Percentiles rank a stretch among this genome's conserved stretches.
These are phyloP conservation scores for Candida nanaspora DNA, from an alignment of 805 yeast species.

Conservation along the genomic window DNA sequence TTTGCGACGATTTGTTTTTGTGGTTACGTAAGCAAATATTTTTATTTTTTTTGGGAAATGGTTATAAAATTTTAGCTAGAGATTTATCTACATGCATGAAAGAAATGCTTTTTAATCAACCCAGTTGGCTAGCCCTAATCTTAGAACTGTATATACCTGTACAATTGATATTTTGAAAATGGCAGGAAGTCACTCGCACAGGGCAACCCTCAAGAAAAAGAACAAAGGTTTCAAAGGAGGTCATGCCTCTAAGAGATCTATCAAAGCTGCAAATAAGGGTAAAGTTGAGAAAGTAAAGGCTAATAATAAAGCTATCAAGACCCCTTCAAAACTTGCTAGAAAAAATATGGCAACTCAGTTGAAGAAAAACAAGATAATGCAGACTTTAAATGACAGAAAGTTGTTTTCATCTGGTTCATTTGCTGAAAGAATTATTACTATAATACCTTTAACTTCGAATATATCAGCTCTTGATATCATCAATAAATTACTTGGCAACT, in stretches of 20 bases:
- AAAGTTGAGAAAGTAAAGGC: slow-evolving; percentile 65
- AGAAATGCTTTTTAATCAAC: too few relatives aligned
- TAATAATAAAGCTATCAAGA: slow-evolving; percentile 30
- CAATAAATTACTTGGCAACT: too few relatives aligned
- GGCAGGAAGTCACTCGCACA: slow-evolving; percentile 72
- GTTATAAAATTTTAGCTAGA: too few relatives aligned
- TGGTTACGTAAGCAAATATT: neutral
- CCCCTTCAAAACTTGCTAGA: slow-evolving; percentile 51
- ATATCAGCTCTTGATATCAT: slow-evolving; percentile 50
- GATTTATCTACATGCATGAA: too few relatives aligned
- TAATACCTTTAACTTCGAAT: slow-evolving; percentile 74
- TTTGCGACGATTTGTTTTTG: neutral
- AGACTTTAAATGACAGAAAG: slow-evolving; percentile 50
- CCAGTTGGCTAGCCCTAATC: too few relatives aligned
- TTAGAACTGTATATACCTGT: too few relatives aligned
- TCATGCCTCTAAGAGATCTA: slow-evolving; percentile 82
- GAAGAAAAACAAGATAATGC: slow-evolving; percentile 61
- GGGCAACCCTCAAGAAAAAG: slow-evolving; percentile 74
- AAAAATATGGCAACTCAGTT: slow-evolving; percentile 74
- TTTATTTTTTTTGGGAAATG: neutral
- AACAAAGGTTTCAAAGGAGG: slow-evolving; percentile 89
- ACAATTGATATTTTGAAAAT: too few relatives aligned
- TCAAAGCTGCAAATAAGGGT: slow-evolving; percentile 78
- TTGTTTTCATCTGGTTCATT: slow-evolving; percentile 65
- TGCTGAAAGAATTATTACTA: slow-evolving; percentile 76